A percentile compares a stretch with the other conserved stretches of the same genome.
Evolutionary conservation across 179 eudicot species (phyloP).

Genomic region (Beta macrorhiza): DNA sequence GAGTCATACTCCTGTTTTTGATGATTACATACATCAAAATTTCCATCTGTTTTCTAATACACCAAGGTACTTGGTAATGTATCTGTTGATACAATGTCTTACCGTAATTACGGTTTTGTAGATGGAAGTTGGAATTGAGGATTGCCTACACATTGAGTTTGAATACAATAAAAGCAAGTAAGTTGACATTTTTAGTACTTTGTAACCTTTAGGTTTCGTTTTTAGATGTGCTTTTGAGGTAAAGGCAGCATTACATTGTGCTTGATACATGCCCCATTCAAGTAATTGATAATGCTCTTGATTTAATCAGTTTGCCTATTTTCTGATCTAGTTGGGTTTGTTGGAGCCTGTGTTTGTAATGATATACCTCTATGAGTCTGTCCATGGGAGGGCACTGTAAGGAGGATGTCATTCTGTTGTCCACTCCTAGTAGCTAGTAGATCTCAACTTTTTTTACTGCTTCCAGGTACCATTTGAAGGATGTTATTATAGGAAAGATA

Average conservation of each 20-base stretch:
- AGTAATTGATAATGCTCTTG: neutral
- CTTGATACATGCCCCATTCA: neutral
- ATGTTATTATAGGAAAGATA: slow-evolving; percentile 89
- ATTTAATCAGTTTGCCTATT: neutral
- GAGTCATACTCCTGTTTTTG: neutral
- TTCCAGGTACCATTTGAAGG: slow-evolving; percentile 91
- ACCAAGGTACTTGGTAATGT: neutral
- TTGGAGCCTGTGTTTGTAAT: neutral
- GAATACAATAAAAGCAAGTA: slow-evolving; percentile 99
- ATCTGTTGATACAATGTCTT: slow-evolving; percentile 3
- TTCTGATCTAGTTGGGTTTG: neutral
- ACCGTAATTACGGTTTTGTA: slow-evolving; percentile 34
- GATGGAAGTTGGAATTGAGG: slow-evolving; percentile 99
- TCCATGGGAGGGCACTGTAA: neutral
- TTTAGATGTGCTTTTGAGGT: neutral
- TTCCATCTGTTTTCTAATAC: neutral
- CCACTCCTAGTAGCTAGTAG: neutral
- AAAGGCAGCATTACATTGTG: neutral
- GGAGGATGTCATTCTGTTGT: neutral
- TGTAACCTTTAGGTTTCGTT: neutral
- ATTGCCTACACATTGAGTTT: slow-evolving; percentile 94
- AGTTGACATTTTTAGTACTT: slow-evolving; percentile 26
- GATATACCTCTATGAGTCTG: neutral
- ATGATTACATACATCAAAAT: neutral
- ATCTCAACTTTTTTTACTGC: neutral